A percentile compares a stretch with the other conserved stretches of the same genome.
phyloP scores from a whole-genome alignment of 1,284 basidiomycete species.

The Polyporus tsugae region DNA sequence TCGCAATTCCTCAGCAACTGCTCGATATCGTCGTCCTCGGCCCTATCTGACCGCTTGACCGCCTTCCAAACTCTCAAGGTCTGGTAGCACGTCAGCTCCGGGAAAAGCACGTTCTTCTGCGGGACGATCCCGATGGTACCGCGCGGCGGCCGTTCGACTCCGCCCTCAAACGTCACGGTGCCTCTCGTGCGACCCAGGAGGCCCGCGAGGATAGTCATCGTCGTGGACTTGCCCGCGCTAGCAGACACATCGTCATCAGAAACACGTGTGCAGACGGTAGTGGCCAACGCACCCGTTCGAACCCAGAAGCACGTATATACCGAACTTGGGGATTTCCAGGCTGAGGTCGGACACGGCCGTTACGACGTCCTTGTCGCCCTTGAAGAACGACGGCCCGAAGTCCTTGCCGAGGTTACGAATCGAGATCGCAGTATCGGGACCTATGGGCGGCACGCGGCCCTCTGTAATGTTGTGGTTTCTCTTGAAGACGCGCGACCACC shows the following conservation, averaged over 20 bases:
- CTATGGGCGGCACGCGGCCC: conserved; percentile 40
- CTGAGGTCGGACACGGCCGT: conserved; percentile 72
- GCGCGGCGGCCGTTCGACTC: conserved; percentile 56
- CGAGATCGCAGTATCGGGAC: conserved; percentile 61
- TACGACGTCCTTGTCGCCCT: conserved; percentile 49
- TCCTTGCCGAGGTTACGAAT: conserved; percentile 67
- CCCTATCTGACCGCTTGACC: conserved; percentile 68
- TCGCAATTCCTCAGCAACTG: conserved; percentile 77
- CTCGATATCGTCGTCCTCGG: conserved; percentile 59
- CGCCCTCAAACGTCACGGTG: conserved; percentile 70
- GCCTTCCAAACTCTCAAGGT: conserved; percentile 78
- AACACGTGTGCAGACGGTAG: neutral
- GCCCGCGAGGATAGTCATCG: conserved; percentile 71
- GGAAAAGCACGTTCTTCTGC: conserved; percentile 85
- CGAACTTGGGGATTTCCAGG: conserved; percentile 70
- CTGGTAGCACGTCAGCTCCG: conserved; percentile 78
- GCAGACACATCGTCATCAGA: conserved; percentile 13
- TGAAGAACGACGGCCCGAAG: conserved; percentile 56
- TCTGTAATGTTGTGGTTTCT: conserved; percentile 23
- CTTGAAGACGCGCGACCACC: conserved; percentile 39
- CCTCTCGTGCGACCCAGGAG: conserved; percentile 68
- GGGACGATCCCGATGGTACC: conserved; percentile 81
- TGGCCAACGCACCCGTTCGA: conserved; percentile 65
- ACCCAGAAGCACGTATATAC: conserved; percentile 80
- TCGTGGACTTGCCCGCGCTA: conserved; percentile 83